Evolutionary conservation across 306 rosid genomes (phyloP), one percentile per base, ranked within the genome.

Genomic region (Rubus parviflorus): DNA sequence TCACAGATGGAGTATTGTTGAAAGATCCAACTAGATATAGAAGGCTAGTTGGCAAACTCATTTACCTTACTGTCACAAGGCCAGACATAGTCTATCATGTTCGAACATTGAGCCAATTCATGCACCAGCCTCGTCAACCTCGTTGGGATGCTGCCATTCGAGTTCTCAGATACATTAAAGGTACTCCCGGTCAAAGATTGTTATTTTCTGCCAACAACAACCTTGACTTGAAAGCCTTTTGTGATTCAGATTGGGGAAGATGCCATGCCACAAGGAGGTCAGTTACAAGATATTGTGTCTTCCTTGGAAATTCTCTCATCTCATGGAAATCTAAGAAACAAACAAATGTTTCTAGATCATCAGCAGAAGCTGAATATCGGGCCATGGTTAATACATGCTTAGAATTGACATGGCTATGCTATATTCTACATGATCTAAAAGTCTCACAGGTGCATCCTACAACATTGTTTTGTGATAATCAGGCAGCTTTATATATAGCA

Each of bases 41-140:
- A 51, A 49, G 62, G 30, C 1, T 49, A 9, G 62, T 49, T 71
- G 75, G 75, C 12, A 22, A 13, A 35, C 14, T 71, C 1, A 49
- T 71, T 68, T 71, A 71, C 15, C 60, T 16, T 17, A 71, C 30
- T 49, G 7, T 71, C 40, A 71, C 75, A 71, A 49, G 61, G 53
- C 71, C 38, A 14, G 38, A 75, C 35, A 72, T 46, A 75, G 62
- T 75, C n/a, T 46, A 75, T 1, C 45, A 3, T 0, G 43, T 46
- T 62, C 38, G 7, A 0, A 30, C 47, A 25, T 5, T 62, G 6
- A 75, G 79, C 35, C 46, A 62, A 62, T 75, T 75, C 38, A 46
- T 75, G 61, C 79, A 75, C 20, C 41, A 75, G 1, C 61, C 79
- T 19, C 19, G 38, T 0, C 46, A 38, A 8, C 47, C 79, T 13